Evolutionary conservation across 83 land plant species (phyloP), one percentile per base, ranked within the genome.

Genomic region (Thuja plicata): DNA sequence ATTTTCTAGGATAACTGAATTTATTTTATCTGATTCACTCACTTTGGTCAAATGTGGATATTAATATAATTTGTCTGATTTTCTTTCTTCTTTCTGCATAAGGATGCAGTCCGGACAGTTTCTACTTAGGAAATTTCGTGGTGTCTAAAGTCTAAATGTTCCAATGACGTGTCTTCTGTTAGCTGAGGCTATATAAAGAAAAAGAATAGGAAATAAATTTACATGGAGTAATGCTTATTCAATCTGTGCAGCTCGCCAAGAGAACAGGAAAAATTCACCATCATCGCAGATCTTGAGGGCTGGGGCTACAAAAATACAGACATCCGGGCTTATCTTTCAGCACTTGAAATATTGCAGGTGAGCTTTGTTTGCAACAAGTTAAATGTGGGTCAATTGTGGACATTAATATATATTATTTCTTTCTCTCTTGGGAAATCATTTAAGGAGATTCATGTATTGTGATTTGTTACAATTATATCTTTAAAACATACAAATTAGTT

Each of bases 281-380:
- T 89, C 66, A 87, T 89, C 37, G 90, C 81, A 89, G 88, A 89
- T 76, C 83, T 89, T 71, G 90, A 86, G 60, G 90, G 90, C 15
- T 89, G 90, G 90, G 83, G 90, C 16, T 89, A 86, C 82, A 87
- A 10, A 60, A 89, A 86, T 74, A 8, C 46, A 38, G 90, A 89
- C 54, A 32, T 89, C 62, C 88, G 84, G 24, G 90, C 45, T 52
- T 87, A 77, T 32, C 88, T 89, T 37, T 32, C 66, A 34, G n/a
- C 80, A 32, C 88, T 89, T 34, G 88, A 89, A 46, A 89, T 89
- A 32, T 11, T 89, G 80, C 90, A 89, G 88, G 90, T 89, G 45
- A 41, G 43, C 85, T 50, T 88, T 80, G 30, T 50, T 70, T 30
- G 24, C 86, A 84, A 84, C 17, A 50, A 32, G 54, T 45, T 1